Conservation (phyloP, 352 stramenopile species). For the Phytophthora sansomeana region DNA sequence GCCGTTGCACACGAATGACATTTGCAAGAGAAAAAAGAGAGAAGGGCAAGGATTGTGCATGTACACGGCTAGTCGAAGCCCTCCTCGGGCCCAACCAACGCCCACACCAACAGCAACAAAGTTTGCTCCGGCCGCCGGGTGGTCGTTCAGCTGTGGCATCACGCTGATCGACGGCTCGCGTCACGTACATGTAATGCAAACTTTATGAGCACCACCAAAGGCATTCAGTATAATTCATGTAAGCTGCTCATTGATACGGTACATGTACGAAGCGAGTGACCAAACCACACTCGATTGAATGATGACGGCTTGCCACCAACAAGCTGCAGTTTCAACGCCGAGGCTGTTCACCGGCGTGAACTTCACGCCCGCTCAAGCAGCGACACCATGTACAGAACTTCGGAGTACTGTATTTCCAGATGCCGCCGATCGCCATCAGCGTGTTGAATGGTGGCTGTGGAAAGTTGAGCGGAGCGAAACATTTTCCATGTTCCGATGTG, state of each 20-base stretch:
- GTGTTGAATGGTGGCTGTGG: not conserved
- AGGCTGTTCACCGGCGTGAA: too few species aligned
- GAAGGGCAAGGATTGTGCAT: conserved; percentile 21
- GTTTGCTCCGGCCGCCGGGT: conserved; percentile 7
- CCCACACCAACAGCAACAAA: too few species aligned
- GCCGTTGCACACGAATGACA: not conserved
- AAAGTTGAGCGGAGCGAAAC: not conserved
- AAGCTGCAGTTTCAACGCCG: not conserved
- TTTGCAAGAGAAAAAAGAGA: conserved; percentile 4
- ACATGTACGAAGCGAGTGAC: not conserved
- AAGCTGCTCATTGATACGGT: not conserved
- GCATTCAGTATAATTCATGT: too few species aligned
- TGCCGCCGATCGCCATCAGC: not conserved
- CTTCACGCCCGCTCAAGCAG: not conserved
- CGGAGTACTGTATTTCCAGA: not conserved
- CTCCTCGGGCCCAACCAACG: too few species aligned
- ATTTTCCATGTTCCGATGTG: not conserved
- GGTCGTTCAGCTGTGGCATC: conserved; percentile 27
- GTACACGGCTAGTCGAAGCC: not conserved
- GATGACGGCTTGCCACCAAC: not conserved
- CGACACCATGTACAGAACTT: not conserved
- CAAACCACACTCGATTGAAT: not conserved
- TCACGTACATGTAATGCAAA: conserved; percentile 3
- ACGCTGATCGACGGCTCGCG: conserved; percentile 6
- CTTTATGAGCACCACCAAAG: too few species aligned